Base-by-base conservation (phyloP, 768 basidiomycete genomes). In the Phaeolepiota aurea region DNA sequence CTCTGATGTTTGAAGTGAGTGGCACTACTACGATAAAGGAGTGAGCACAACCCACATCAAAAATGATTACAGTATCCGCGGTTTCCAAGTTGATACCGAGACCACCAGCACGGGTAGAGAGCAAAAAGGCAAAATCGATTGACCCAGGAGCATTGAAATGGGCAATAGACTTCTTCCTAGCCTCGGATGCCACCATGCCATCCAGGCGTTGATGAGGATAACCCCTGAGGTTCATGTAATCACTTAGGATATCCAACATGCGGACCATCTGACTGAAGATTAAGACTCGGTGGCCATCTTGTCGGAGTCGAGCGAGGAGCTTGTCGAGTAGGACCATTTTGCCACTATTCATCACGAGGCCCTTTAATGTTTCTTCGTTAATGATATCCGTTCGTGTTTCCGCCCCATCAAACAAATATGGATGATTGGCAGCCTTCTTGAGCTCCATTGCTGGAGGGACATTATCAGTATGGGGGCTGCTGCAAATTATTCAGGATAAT, bases 231-330 rank as follows among this genome's bases (percentile, higher is more conserved):
- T 67, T 65, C 83, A 98, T 91, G 64, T 97, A 98, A 62, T 99
- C 96, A 48, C 88, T 93, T 53, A 99, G 77, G 58, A 99, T 98
- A 64, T 99, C 96, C 33, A 99, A 74, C 80, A 98, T 89, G 44
- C 96, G 81, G 44, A 98, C 93, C 96, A 99, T 99, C 63, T 97
- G 91, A 54, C 92, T 96, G 71, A 99, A 99, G 52, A 99, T 98
- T 51, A 99, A 74, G 19, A 99, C 96, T 37, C 96, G 87, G 54
- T 98, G 96, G 2, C 88, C 87, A 57, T 98, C 94, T 49, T 77
- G 80, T 52, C 86, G 86, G 37, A 98, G 75, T 13, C 89, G 81
- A 16, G 72, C 75, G n/a, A 98, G 79, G 12, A 99, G 77, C 61
- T 99, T 99, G 68, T 99, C 96, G 41, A 99, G 81, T 21, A 99